These are phyloP conservation scores for Fraxinus quadrangulata DNA, from an alignment of 257 asterid genomes.

Conservation along the genomic window DNA sequence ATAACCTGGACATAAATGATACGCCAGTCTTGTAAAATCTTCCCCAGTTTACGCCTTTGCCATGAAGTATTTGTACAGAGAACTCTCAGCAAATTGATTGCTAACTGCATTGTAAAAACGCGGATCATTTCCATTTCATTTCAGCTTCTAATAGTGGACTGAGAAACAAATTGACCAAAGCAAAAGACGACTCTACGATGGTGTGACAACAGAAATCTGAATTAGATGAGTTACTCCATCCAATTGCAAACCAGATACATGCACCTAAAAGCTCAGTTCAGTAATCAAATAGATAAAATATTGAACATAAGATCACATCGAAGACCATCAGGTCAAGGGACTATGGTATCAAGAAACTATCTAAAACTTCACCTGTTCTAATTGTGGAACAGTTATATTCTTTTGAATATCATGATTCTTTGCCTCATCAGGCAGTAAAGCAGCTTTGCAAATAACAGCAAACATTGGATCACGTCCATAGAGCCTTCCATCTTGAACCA, in stretches of 20 bases:
- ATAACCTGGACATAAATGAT: slow-evolving; percentile 85
- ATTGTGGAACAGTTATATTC: slow-evolving; percentile 66
- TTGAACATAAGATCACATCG: neutral
- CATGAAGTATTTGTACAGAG: slow-evolving; percentile 91
- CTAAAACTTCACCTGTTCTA: slow-evolving; percentile 74
- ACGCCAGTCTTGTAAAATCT: slow-evolving; percentile 97
- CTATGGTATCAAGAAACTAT: slow-evolving; percentile 22
- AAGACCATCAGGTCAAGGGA: neutral
- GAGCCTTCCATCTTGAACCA: slow-evolving; percentile 96
- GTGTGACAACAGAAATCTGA: slow-evolving; percentile 15
- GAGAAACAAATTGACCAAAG: slow-evolving; percentile 10
- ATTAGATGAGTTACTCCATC: neutral
- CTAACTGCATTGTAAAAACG: slow-evolving; percentile 63
- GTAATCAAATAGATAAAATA: neutral
- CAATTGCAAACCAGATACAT: slow-evolving; percentile 19
- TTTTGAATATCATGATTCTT: slow-evolving; percentile 74
- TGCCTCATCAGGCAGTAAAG: slow-evolving; percentile 72
- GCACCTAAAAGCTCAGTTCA: slow-evolving; percentile 2
- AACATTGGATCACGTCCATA: slow-evolving; percentile 83
- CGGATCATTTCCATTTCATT: slow-evolving; percentile 26
- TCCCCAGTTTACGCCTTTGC: slow-evolving; percentile 99
- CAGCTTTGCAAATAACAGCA: slow-evolving; percentile 82
- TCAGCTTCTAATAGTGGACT: slow-evolving; percentile 16
- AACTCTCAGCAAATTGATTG: slow-evolving; percentile 71
- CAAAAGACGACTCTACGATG: slow-evolving; percentile 4